Percentiles rank a stretch among this genome's conserved stretches.
These are phyloP conservation scores for Pyrrhoderma lamaoense DNA, from an alignment of 1,284 basidiomycete species.

Conservation along the genomic window DNA sequence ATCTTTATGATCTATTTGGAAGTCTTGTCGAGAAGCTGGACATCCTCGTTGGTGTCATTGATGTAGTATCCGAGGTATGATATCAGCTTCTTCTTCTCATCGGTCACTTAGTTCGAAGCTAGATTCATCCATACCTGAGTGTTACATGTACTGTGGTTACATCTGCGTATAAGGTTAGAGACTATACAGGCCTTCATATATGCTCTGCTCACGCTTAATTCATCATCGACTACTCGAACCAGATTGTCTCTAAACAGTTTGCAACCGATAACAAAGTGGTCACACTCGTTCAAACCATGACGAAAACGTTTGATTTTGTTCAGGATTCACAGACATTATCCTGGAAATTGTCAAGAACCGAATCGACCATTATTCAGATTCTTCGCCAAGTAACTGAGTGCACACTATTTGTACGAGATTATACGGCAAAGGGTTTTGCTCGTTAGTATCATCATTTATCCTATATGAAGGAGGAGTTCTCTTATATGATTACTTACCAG, in stretches of 20 bases:
- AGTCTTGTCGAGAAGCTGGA: conserved; percentile 1
- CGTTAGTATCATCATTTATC: not conserved
- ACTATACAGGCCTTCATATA: too few relatives aligned
- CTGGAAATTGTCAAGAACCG: not conserved
- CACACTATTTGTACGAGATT: not conserved
- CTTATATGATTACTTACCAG: not conserved
- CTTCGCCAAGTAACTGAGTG: conserved; percentile 2
- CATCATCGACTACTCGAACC: too few relatives aligned
- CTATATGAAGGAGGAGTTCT: not conserved
- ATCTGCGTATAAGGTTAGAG: not conserved
- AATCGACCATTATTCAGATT: not conserved
- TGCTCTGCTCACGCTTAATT: too few relatives aligned
- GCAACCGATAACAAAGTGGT: not conserved
- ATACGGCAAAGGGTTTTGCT: not conserved
- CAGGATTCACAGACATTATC: not conserved
- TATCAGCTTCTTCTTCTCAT: not conserved
- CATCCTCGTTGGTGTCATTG: not conserved
- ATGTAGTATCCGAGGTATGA: not conserved
- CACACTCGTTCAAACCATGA: not conserved
- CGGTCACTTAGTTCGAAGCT: not conserved
- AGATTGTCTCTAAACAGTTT: not conserved
- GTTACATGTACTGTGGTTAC: not conserved
- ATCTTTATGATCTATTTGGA: not conserved
- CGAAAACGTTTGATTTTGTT: not conserved
- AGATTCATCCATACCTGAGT: conserved; percentile 2